Evolutionary conservation across 495 filamentous ascomycete genomes (phyloP).

Genomic region (Evansstolkia leycettana): DNA sequence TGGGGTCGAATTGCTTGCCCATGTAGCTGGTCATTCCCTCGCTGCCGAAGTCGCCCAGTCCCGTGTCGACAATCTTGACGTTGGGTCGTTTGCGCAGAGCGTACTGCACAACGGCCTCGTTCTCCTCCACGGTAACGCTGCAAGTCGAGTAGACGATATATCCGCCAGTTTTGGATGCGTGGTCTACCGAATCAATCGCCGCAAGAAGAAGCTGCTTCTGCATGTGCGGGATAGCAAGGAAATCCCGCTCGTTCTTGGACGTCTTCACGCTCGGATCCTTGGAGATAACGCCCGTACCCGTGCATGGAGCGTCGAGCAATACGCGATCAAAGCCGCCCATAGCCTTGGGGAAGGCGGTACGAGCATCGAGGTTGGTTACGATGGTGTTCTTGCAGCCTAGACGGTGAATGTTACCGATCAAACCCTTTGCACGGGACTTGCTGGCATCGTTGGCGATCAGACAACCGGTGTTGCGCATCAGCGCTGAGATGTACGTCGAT

Average conservation of each 20-base stretch:
- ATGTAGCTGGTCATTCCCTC: constrained; percentile 81
- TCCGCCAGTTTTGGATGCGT: constrained; percentile 73
- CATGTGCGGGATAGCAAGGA: constrained; percentile 78
- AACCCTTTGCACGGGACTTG: constrained; percentile 84
- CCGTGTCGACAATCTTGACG: constrained; percentile 85
- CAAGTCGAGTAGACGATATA: constrained; percentile 94
- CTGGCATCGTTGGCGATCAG: constrained; percentile 96
- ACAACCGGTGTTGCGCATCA: constrained; percentile 97
- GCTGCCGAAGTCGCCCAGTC: constrained; percentile 73
- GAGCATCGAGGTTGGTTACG: constrained; percentile 87
- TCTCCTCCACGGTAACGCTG: constrained; percentile 83
- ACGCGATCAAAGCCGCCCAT: constrained; percentile 91
- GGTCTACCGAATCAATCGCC: constrained; percentile 90
- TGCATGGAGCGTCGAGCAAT: constrained; percentile 70
- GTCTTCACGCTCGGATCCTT: constrained; percentile 95
- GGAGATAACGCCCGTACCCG: constrained; percentile 79
- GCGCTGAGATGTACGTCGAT: constrained; percentile 86
- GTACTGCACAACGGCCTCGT: constrained; percentile 89
- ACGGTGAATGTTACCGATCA: constrained; percentile 96
- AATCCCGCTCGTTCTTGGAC: constrained; percentile 90
- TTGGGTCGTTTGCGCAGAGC: constrained; percentile 83
- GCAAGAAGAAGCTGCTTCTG: constrained; percentile 89
- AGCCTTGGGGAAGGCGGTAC: constrained; percentile 74
- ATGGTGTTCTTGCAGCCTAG: constrained; percentile 87
- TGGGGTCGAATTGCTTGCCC: constrained; percentile 79